Percentiles rank a stretch among this genome's conserved stretches.
These are phyloP conservation scores for Mycena haematopus DNA, from an alignment of 768 basidiomycete genomes.

Conservation along the genomic window DNA sequence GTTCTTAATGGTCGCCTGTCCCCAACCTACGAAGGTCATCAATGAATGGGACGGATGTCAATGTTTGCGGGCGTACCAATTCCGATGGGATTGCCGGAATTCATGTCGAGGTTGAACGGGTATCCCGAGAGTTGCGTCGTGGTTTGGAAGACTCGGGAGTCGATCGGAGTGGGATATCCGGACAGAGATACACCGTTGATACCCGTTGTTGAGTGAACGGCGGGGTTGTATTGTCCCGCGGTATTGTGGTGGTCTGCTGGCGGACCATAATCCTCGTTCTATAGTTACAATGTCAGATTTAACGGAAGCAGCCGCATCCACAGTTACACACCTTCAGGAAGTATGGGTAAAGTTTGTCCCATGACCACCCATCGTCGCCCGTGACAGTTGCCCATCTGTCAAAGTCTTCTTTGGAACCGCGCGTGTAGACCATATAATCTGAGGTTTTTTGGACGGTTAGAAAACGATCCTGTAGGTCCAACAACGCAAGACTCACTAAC, in stretches of 20 bases:
- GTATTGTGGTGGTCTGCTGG: slow-evolving; percentile 41
- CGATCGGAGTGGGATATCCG: slow-evolving; percentile 32
- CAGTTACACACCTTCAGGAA: slow-evolving; percentile 23
- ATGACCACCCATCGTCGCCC: slow-evolving; percentile 32
- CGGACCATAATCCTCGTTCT: slow-evolving; percentile 36
- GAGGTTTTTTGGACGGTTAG: no score
- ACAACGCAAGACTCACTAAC: no score
- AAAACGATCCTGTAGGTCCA: no score
- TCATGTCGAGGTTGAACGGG: slow-evolving; percentile 29
- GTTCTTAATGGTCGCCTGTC: slow-evolving; percentile 31
- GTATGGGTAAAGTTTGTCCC: slow-evolving; percentile 31
- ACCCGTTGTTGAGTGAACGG: no score
- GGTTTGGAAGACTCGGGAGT: no score
- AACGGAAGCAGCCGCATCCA: neutral
- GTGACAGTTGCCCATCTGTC: slow-evolving; percentile 30
- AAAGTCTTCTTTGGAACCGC: no score
- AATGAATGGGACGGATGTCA: neutral
- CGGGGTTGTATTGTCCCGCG: no score
- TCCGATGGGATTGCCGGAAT: slow-evolving; percentile 17
- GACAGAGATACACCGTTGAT: no score
- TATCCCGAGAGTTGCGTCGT: slow-evolving; percentile 29
- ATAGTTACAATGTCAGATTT: neutral
- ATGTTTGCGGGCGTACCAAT: no score
- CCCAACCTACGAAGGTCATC: slow-evolving; percentile 26
- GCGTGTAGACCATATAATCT: no score